Evolutionary conservation across 2,329 filamentous ascomycete species (phyloP).

Genomic region (Pseudogymnoascus sp.): DNA sequence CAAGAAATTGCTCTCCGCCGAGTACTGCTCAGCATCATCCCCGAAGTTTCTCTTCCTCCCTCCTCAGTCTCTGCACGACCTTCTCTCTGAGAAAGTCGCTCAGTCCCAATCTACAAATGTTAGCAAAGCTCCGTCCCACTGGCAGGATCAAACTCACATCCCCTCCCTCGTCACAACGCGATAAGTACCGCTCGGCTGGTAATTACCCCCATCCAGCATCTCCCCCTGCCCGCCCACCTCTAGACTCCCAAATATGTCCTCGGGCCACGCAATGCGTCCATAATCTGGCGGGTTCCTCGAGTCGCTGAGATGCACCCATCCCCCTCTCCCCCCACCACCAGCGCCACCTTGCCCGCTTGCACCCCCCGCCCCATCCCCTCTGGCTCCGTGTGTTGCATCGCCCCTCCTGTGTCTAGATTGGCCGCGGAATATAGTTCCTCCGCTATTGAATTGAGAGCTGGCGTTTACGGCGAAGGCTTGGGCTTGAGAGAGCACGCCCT

Average conservation of each 20-base stretch:
- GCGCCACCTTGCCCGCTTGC: slow-evolving; percentile 52
- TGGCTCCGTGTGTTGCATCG: slow-evolving; percentile 34
- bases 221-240: slow-evolving; percentile 51
- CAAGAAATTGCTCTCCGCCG: background rate
- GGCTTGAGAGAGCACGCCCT: slow-evolving; percentile 47
- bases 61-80: slow-evolving; percentile 42
- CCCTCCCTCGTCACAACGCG: slow-evolving; percentile 57
- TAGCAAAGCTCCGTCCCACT: slow-evolving; percentile 11
- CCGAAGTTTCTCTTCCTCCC: slow-evolving; percentile 38
- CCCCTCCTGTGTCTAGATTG: slow-evolving; percentile 22
- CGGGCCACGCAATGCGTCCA: slow-evolving; percentile 60
- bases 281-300: slow-evolving; percentile 55
- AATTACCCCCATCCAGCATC: slow-evolving; percentile 44
- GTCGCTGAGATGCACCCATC: slow-evolving; percentile 59
- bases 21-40: background rate
- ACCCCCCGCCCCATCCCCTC: slow-evolving; percentile 43
- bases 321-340: slow-evolving; percentile 50
- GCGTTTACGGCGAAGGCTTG: slow-evolving; percentile 51
- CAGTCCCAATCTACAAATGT: slow-evolving; percentile 40
- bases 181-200: slow-evolving; percentile 54
- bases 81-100: slow-evolving; percentile 47
- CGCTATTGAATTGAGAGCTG: slow-evolving; percentile 43
- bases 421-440: slow-evolving; percentile 40
- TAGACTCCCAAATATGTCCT: slow-evolving; percentile 61
- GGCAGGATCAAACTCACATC: slow-evolving; percentile 45